A percentile compares a stretch with the other conserved stretches of the same genome.
Conservation (phyloP, 768 basidiomycete species). For the Phaeotremella fagi region DNA sequence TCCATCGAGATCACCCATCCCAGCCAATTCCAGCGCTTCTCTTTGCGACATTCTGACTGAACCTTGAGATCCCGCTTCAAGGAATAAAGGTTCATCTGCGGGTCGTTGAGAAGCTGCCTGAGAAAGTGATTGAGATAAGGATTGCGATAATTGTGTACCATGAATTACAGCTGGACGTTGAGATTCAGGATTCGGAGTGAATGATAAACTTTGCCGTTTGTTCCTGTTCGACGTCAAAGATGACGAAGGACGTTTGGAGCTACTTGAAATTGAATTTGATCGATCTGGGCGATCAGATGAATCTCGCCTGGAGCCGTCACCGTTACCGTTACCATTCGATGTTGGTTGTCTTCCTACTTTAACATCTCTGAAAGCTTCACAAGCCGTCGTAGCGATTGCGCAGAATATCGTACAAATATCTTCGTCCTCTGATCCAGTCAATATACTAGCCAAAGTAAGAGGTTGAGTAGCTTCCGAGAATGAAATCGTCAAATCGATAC, state of each 20-base stretch:
- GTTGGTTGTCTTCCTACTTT: background rate
- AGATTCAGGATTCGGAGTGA: background rate
- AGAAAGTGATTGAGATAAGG: background rate
- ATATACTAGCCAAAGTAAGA: slow-evolving; percentile 33
- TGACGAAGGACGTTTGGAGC: background rate
- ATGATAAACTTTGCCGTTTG: slow-evolving; percentile 8
- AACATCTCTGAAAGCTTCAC: slow-evolving; percentile 31
- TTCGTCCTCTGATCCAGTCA: slow-evolving; percentile 14
- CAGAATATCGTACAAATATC: slow-evolving; percentile 34
- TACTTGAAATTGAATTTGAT: slow-evolving; percentile 1
- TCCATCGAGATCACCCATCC: slow-evolving; percentile 17
- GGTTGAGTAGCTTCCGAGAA: slow-evolving; percentile 45
- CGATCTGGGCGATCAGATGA: background rate
- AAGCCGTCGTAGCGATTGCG: slow-evolving; percentile 46
- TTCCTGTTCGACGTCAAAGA: background rate
- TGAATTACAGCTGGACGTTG: background rate
- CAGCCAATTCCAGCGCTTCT: slow-evolving; percentile 12
- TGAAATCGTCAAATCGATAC: slow-evolving; percentile 30
- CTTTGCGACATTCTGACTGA: slow-evolving; percentile 13
- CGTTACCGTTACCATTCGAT: background rate
- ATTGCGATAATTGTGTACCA: background rate
- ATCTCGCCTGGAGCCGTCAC: background rate
- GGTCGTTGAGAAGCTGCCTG: background rate
- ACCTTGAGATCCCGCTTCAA: background rate
- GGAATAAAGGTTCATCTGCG: background rate